Base-by-base conservation (phyloP, 2,329 filamentous ascomycete species). In the Neofusicoccum cordaticola region DNA sequence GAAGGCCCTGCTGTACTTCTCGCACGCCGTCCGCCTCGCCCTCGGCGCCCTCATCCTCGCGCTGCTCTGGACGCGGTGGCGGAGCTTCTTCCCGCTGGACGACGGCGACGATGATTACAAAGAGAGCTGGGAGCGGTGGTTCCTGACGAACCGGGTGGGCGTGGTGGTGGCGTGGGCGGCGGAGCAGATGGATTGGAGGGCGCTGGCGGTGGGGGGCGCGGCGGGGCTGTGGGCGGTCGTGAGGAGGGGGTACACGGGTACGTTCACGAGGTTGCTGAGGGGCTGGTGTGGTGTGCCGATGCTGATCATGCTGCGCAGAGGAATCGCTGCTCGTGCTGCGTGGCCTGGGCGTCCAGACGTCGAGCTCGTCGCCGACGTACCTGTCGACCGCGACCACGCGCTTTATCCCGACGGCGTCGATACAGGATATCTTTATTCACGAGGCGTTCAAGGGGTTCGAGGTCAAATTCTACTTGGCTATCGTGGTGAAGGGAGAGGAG, bases 401-500 rank as follows among this genome's bases (percentile, higher is more conserved):
- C 57, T 92, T 91, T 76, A 98, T 99, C 66, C 94, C 95, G 0
- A 97, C 94, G 0, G 91, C 90, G 50, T 89, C 92, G 78, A 96
- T 99, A 65, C 91, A 91, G 74, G 95, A 99, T 75, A 89, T 99
- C 64, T 87, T 97, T 62, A 91, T 99, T 58, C 93, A 97, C 75
- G 95, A 99, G 81, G 95, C 93, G 3, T 98, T 98, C 78, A 87
- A 87, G 65, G 93, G 93, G 0, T 96, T 97, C 72, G 92, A 93
- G 78, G 93, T 98, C 41, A 82, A 89, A 45, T 96, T 94, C 73
- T 97, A 97, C 73, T 81, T 99, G 8, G 87, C 92, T 4, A 91
- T 98, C 35, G 90, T 98, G 62, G 92, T 98, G 17, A 90, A 96
- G 70, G 93, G 89, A 2, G 94, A 98, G 78, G 86, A 89, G 62